These are phyloP conservation scores for Helicostylum pulchrum DNA, from an alignment of 192 early-diverging fungal genomes.

Conservation along the genomic window DNA sequence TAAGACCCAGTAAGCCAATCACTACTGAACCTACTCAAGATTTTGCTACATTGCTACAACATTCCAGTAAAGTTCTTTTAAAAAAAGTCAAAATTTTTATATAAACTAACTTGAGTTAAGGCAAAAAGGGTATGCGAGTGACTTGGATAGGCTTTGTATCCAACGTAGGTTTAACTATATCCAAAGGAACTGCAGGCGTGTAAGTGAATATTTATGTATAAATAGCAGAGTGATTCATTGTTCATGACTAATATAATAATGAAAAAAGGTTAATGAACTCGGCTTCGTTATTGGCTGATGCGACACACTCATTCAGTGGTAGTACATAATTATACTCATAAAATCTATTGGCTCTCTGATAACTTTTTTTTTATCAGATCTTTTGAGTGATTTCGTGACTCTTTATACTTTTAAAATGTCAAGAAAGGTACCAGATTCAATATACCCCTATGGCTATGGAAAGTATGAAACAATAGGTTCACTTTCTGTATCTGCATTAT, in stretches of 20 bases:
- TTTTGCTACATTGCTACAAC: slow-evolving; percentile 6
- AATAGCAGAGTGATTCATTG: background rate
- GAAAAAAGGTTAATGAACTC: slow-evolving; percentile 58
- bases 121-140: slow-evolving; percentile 57
- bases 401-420: slow-evolving; percentile 72
- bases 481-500: slow-evolving; percentile 62
- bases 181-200: slow-evolving; percentile 61
- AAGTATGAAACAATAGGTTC: slow-evolving; percentile 65
- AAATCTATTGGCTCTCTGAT: background rate
- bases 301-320: slow-evolving; percentile 73
- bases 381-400: slow-evolving; percentile 72
- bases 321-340: background rate
- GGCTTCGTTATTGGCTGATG: slow-evolving; percentile 77
- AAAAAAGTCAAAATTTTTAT: background rate
- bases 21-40: background rate
- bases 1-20: no score
- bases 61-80: slow-evolving; percentile 7
- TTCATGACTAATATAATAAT: background rate
- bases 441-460: slow-evolving; percentile 70
- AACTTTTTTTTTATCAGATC: slow-evolving; percentile 34
- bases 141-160: slow-evolving; percentile 60
- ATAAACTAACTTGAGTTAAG: slow-evolving; percentile 10
- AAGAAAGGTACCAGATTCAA: slow-evolving; percentile 50
- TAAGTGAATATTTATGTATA: slow-evolving; percentile 23
- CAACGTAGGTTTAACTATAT: slow-evolving; percentile 56